phyloP scores from a whole-genome alignment of 805 yeast genomes.

The Blastobotrys parvus region DNA sequence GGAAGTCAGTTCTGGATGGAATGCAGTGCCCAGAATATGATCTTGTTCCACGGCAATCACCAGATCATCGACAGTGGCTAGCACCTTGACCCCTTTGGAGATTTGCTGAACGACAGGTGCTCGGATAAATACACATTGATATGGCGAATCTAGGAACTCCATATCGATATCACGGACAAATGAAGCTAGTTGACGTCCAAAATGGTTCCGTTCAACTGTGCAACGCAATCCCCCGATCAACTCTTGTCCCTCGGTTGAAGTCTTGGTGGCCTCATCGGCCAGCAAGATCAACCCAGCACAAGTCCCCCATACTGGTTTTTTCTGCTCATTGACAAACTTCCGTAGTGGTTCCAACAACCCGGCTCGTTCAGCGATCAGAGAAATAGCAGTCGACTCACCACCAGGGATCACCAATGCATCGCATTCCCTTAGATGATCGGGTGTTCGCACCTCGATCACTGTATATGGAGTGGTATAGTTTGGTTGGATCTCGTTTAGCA shows the following conservation, averaged over 20 bases:
- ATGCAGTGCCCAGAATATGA: slow-evolving; percentile 59
- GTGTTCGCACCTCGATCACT: slow-evolving; percentile 43
- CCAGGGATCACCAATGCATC: slow-evolving; percentile 64
- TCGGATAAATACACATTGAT: slow-evolving; percentile 52
- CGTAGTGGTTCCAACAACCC: slow-evolving; percentile 48
- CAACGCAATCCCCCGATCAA: slow-evolving; percentile 59
- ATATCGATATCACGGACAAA: slow-evolving; percentile 43
- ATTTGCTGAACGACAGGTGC: slow-evolving; percentile 57
- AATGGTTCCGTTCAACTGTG: slow-evolving; percentile 61
- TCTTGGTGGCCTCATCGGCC: slow-evolving; percentile 37
- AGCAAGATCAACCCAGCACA: slow-evolving; percentile 76
- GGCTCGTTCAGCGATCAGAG: slow-evolving; percentile 60
- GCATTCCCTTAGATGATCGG: slow-evolving; percentile 41
- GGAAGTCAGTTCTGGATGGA: slow-evolving; percentile 66
- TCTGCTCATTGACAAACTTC: slow-evolving; percentile 38
- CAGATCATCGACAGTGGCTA: slow-evolving; percentile 25
- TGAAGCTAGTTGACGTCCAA: slow-evolving; percentile 69
- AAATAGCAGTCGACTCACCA: slow-evolving; percentile 42
- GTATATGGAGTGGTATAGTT: slow-evolving; percentile 4
- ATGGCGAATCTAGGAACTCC: slow-evolving; percentile 25
- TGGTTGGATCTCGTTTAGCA: slow-evolving; percentile 33
- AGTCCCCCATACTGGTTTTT: slow-evolving; percentile 71
- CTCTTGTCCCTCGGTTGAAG: slow-evolving; percentile 15
- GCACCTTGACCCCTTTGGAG: slow-evolving; percentile 9
- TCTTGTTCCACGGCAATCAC: slow-evolving; percentile 73